phyloP scores from a whole-genome alignment of 805 yeast genomes.

The Ogataea pini region DNA sequence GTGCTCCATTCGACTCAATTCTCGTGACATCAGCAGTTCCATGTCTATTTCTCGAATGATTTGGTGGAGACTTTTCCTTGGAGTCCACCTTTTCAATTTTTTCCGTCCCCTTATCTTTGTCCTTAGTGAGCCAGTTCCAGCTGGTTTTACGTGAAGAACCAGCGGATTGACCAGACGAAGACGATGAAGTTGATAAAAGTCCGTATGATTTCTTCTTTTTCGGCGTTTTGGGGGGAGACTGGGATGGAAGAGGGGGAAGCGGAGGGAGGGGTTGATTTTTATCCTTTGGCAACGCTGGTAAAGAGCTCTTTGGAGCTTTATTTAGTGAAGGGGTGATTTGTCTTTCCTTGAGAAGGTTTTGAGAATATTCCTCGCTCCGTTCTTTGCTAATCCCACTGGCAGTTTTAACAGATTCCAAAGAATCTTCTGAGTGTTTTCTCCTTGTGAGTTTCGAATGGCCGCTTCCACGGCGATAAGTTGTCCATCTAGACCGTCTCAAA shows the following conservation, averaged over 20 bases:
- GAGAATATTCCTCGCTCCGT: conserved; percentile 16
- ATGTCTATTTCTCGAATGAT: conserved; percentile 33
- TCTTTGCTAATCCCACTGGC: background rate
- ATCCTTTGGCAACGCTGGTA: conserved; percentile 9
- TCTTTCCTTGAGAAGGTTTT: conserved; percentile 9
- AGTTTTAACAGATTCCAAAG: background rate
- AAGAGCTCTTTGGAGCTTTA: conserved; percentile 19
- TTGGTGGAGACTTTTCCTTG: conserved; percentile 21
- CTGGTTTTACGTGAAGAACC: conserved; percentile 12
- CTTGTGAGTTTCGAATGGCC: conserved; percentile 10
- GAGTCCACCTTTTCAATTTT: background rate
- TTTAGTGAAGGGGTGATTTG: conserved; percentile 8
- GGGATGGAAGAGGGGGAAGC: conserved; percentile 13
- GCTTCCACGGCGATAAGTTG: conserved; percentile 47
- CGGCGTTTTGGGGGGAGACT: conserved; percentile 1
- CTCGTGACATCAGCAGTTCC: conserved; percentile 26
- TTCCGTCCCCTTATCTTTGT: conserved; percentile 6
- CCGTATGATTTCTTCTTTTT: conserved; percentile 9
- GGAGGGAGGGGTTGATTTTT: conserved; percentile 14
- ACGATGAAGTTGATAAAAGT: background rate
- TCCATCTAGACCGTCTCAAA: conserved; percentile 49
- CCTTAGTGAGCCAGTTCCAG: conserved; percentile 23
- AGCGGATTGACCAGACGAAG: background rate
- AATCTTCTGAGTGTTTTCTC: conserved; percentile 10
- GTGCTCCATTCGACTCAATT: background rate